Evolutionary conservation across 495 filamentous ascomycete genomes (phyloP), one percentile per base, ranked within the genome.

Genomic region (Tuber melanosporum): DNA sequence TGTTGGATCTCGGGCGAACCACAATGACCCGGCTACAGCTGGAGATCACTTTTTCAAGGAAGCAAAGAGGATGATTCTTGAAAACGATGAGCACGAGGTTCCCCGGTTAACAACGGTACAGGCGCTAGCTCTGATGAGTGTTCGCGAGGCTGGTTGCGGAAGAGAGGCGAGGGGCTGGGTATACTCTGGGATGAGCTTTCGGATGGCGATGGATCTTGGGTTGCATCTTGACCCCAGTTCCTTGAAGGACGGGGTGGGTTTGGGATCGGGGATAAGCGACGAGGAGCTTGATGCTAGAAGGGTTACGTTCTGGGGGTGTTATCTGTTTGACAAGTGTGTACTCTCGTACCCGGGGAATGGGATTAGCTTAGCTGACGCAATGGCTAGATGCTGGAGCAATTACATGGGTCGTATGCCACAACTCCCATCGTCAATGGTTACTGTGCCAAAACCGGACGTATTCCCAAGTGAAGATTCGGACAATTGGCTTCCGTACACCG

Each of bases 301-400:
- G 46, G 91, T 98, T 46, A 98, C 95, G 0, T 97, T 98, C 80
- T 99, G 95, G 95, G 95, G 95, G n/a, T 98, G 94, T 83, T 98
- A 95, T 85, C 86, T 97, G 41, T 97, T 99, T 83, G 95, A 99
- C 86, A 98, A 98, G 89, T 92, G 82, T 75, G 88, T 83, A 46
- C 20, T 71, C 44, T 52, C 3, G 36, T 8, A 39, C 41, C 43
- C 39, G 15, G 7, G 57, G n/a, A 10, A 36, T 66, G 57, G 17
- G 36, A 36, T 66, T 36, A 22, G 46, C 36, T 70, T 62, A 20
- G 71, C 83, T 85, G 79, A 85, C 72, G 26, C 14, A 7, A 75
- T 22, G 7, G n/a, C 49, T 73, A 92, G 91, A 82, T 96, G 93
- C 85, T 98, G 96, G 96, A 97, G 94, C 42, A 98, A 98, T 84